Percentiles rank a stretch among this genome's conserved stretches.
phyloP scores from a whole-genome alignment of 345 rosid genomes.

The Gossypium ekmanianum region DNA sequence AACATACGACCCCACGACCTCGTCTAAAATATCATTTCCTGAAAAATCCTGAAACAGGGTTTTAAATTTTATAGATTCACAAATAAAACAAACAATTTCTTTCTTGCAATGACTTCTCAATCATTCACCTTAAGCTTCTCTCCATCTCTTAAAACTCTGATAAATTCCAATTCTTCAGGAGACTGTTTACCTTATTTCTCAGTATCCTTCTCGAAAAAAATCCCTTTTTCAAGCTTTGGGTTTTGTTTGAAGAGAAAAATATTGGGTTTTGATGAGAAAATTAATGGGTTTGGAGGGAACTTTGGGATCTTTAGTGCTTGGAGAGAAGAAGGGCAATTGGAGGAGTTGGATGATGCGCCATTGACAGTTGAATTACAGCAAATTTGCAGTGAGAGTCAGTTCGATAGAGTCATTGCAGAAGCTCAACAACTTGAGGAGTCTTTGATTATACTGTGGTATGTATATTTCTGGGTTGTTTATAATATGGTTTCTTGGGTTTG shows the following conservation, averaged over 20 bases:
- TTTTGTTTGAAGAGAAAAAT: conserved; percentile 15
- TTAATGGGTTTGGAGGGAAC: conserved; percentile 23
- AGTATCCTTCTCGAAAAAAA: conserved; percentile 7
- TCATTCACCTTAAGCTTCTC: conserved; percentile 30
- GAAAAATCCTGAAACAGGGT: neutral
- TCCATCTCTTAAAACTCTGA: conserved; percentile 27
- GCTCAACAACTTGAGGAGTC: conserved; percentile 65
- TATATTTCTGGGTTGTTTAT: neutral
- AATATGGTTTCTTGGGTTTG: neutral
- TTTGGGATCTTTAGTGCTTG: conserved; percentile 24
- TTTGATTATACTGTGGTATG: conserved; percentile 70
- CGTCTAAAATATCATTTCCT: neutral
- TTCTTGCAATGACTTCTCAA: conserved; percentile 25
- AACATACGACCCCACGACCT: neutral
- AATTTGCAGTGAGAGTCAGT: conserved; percentile 58
- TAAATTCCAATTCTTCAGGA: conserved; percentile 22
- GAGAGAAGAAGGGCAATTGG: conserved; percentile 35
- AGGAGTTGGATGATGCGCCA: conserved; percentile 60
- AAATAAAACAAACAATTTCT: neutral
- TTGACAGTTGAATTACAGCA: conserved; percentile 49
- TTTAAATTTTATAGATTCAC: neutral
- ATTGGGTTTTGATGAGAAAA: conserved; percentile 19
- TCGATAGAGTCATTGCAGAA: conserved; percentile 72
- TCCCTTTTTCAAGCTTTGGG: conserved; percentile 16
- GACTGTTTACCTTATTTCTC: conserved; percentile 18